Evolutionary conservation across 2,329 filamentous ascomycete genomes (phyloP).

Genomic region (Atkinsonella texensis): DNA sequence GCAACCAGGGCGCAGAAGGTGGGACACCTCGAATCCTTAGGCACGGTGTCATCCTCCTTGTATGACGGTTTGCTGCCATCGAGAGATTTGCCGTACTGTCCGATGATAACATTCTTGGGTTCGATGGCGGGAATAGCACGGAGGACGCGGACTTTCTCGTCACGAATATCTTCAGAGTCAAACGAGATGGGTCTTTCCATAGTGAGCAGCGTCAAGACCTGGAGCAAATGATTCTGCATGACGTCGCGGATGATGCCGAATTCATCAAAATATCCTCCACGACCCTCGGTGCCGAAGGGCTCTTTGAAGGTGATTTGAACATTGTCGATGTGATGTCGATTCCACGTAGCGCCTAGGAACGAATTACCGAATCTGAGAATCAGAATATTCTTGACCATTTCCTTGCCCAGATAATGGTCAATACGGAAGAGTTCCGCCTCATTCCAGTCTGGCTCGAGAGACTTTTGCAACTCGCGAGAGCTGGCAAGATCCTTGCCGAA

Average conservation of each 20-base stretch:
- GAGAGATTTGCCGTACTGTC: conserved; percentile 92
- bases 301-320: conserved; percentile 99
- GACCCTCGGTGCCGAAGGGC: conserved; percentile 94
- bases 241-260: conserved; percentile 99
- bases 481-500: conserved; percentile 95
- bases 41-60: conserved; percentile 97
- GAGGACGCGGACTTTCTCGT: conserved; percentile 95
- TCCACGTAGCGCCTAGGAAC: conserved; percentile 98
- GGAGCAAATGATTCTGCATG: conserved; percentile 98
- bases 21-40: conserved; percentile 91
- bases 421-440: conserved; percentile 99
- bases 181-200: conserved; percentile 99
- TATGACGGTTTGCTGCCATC: conserved; percentile 95
- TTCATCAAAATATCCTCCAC: conserved; percentile 97
- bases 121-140: conserved; percentile 89
- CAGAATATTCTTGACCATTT: conserved; percentile 99
- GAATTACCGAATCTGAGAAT: conserved; percentile 97
- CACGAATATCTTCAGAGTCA: conserved; percentile 93
- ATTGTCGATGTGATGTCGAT: conserved; percentile 98
- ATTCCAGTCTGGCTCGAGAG: conserved; percentile 93
- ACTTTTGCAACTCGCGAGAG: conserved; percentile 88
- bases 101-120: conserved; percentile 99
- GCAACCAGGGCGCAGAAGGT: conserved; percentile 96
- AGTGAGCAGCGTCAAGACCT: conserved; percentile 87
- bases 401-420: conserved; percentile 98